Conservation (phyloP, 495 filamentous ascomycete species). For the Talaromyces adpressus region DNA sequence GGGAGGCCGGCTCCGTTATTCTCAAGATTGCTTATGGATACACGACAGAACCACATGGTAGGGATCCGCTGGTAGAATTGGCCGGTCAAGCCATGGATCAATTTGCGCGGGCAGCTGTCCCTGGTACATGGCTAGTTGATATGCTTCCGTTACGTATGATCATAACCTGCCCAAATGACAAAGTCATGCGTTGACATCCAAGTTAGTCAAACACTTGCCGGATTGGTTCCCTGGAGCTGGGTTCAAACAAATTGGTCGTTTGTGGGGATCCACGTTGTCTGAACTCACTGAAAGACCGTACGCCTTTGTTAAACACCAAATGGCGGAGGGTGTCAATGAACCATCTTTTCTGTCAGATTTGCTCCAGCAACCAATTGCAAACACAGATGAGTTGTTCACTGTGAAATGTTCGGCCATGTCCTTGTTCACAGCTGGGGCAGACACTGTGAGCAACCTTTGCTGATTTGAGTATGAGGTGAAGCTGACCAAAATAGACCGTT, state of each 20-base stretch:
- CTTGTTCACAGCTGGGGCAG: constrained; percentile 46
- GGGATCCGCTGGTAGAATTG: constrained; percentile 37
- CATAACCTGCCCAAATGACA: not conserved
- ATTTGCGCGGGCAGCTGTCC: constrained; percentile 27
- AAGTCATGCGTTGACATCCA: constrained; percentile 5
- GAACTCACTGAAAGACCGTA: constrained; percentile 21
- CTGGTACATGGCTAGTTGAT: constrained; percentile 38
- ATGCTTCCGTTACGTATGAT: constrained; percentile 22
- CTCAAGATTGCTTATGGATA: constrained; percentile 46
- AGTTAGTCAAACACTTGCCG: constrained; percentile 31
- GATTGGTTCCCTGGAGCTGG: constrained; percentile 42
- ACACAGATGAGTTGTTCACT: constrained; percentile 15
- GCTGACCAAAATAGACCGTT: constrained; percentile 17
- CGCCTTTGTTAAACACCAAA: constrained; percentile 33
- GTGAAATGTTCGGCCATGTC: constrained; percentile 35
- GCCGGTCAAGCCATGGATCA: constrained; percentile 28
- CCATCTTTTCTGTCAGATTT: constrained; percentile 25
- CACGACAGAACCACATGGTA: constrained; percentile 27
- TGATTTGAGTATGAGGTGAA: not conserved
- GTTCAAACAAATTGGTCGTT: constrained; percentile 30
- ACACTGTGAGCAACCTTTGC: constrained; percentile 19
- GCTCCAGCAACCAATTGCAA: constrained; percentile 16
- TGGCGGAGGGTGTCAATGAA: constrained; percentile 21
- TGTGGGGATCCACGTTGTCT: constrained; percentile 19
- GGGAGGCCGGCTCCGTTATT: constrained; percentile 34